Percentiles rank a stretch among this genome's conserved stretches.
These are phyloP conservation scores for Pleurotus sapidus DNA, from an alignment of 768 basidiomycete genomes.

Conservation along the genomic window DNA sequence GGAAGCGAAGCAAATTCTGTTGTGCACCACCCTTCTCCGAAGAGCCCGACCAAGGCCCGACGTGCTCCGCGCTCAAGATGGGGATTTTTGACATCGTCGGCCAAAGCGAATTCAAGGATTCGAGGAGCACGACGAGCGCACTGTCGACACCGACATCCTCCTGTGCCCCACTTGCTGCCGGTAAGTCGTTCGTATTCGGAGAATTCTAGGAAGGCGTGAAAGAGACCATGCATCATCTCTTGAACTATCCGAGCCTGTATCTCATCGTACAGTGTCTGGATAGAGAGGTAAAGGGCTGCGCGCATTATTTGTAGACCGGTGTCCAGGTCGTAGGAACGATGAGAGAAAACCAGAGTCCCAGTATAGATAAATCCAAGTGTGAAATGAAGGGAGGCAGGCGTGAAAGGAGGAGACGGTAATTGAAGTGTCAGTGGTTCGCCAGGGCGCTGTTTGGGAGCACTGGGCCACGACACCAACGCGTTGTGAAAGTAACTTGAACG, in stretches of 20 bases:
- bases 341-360: constrained; percentile 90
- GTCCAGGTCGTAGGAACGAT: constrained; percentile 88
- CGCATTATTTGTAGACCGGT: constrained; percentile 90
- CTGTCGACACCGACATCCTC: constrained; percentile 81
- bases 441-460: constrained; percentile 20
- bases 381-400: constrained; percentile 91
- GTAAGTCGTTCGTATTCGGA: constrained; percentile 76
- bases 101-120: constrained; percentile 76
- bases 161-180: constrained; percentile 75
- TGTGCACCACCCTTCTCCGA: constrained; percentile 88
- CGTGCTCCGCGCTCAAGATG: constrained; percentile 71
- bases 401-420: constrained; percentile 91
- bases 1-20: constrained; percentile 74
- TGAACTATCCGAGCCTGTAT: constrained; percentile 79
- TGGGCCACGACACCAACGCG: constrained; percentile 68
- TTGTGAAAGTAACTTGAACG: constrained; percentile 86
- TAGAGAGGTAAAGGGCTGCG: constrained; percentile 74
- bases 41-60: constrained; percentile 76
- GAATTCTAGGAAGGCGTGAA: constrained; percentile 80
- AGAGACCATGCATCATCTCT: constrained; percentile 90
- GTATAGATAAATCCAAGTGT: constrained; percentile 94
- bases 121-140: constrained; percentile 80
- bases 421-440: constrained; percentile 57
- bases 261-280: constrained; percentile 74
- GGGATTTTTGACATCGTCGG: constrained; percentile 74